Base-by-base conservation (phyloP, 192 early-diverging fungal genomes). In the Obelidium mucronatum region DNA sequence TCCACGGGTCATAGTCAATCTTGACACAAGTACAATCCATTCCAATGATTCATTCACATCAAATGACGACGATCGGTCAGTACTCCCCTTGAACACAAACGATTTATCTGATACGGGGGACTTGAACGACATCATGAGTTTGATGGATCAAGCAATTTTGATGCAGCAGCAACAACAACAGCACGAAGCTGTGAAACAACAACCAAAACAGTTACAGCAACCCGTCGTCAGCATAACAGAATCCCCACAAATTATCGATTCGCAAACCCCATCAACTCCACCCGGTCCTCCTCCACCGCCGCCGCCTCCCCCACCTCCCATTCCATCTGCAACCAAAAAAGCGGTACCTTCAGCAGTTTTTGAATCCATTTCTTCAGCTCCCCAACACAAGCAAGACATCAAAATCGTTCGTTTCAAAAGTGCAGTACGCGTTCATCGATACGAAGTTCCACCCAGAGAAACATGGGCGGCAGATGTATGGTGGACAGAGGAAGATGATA, bases 341-440 rank as follows among this genome's bases (percentile, higher is more conserved):
- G n/a, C n/a, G n/a, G n/a, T n/a, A n/a, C n/a, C n/a, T n/a, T n/a
- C n/a, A n/a, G n/a, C n/a, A n/a, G n/a, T n/a, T n/a, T n/a, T n/a
- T n/a, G n/a, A n/a, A n/a, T n/a, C n/a, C n/a, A n/a, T n/a, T n/a
- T n/a, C 63, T 65, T 26, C 28, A 2, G 5, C 66, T 42, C 17
- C 40, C 8, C 36, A 22, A 1, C 19, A 13, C 42, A 26, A 26
- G 24, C 55, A 8, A 24, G 42, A 30, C 5, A 33, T 13, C 22
- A 67, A 67, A 67, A 67, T 67, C 3, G 22, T 67, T 15, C 40
- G 66, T n/a, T 67, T 67, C 66, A 51, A 42, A n/a, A 33, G n/a
- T 26, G 42, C 42, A 8, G 66, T 67, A 8, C 66, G 40, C 19
- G 66, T 67, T 1, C 66, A 67, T 67, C 66, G 66, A 26, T 67